phyloP scores from a whole-genome alignment of 106 monocot species.

The Gastrodia elata region DNA sequence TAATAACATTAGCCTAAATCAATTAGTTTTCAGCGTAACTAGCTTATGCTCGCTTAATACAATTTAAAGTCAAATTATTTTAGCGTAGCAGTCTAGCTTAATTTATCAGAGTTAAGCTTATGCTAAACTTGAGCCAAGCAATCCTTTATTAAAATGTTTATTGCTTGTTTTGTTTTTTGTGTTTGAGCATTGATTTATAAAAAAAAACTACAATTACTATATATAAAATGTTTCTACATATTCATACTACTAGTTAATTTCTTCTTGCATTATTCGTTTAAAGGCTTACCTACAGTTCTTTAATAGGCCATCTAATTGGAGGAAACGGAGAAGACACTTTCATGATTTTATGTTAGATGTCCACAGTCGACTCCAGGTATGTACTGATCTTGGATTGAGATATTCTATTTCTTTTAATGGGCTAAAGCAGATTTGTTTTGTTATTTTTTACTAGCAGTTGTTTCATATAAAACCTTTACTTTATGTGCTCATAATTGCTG shows the following conservation, averaged over 20 bases:
- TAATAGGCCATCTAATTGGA: conserved; percentile 76
- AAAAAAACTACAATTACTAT: not conserved
- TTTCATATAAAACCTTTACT: not conserved
- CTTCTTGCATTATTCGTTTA: not conserved
- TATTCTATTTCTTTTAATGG: not conserved
- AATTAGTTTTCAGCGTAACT: no score
- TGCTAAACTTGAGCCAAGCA: no score
- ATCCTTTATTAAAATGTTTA: not conserved
- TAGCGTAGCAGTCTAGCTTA: no score
- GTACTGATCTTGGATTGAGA: not conserved
- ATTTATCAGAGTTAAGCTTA: no score
- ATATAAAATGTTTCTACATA: not conserved
- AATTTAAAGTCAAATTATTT: no score
- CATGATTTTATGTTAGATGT: conserved; percentile 99
- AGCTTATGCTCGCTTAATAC: no score
- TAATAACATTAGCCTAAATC: no score
- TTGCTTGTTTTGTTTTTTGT: not conserved
- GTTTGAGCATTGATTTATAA: not conserved
- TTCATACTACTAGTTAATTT: not conserved
- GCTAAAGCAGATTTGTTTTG: not conserved
- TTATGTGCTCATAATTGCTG: not conserved
- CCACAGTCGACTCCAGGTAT: conserved; percentile 89
- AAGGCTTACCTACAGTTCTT: not conserved
- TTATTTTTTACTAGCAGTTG: not conserved
- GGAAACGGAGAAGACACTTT: conserved; percentile 94